Conservation (phyloP, 768 basidiomycete species). For the Amanita rubescens region DNA sequence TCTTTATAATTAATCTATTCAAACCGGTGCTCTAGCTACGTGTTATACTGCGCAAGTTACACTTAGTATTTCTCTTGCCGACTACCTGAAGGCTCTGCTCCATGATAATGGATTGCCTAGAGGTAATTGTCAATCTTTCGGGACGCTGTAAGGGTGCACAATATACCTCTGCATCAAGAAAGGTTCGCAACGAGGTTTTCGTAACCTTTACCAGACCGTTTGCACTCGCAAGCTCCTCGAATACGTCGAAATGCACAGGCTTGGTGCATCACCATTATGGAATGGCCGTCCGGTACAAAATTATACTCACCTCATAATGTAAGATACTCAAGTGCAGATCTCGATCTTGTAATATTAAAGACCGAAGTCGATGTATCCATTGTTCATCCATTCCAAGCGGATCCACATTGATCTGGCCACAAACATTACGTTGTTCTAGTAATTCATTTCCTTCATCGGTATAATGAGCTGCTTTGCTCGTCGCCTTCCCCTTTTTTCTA, state of each 20-base stretch:
- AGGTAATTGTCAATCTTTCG: not conserved
- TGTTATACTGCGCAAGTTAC: not conserved
- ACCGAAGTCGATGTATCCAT: constrained; percentile 36
- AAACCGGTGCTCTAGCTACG: not conserved
- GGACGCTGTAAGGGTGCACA: constrained; percentile 1
- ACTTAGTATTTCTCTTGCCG: constrained; percentile 13
- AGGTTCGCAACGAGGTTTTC: constrained; percentile 33
- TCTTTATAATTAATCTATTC: constrained; percentile 3
- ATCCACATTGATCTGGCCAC: constrained; percentile 13
- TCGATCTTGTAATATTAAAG: constrained; percentile 35
- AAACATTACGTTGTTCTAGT: constrained; percentile 11
- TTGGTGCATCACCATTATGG: constrained; percentile 16
- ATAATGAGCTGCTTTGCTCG: not conserved
- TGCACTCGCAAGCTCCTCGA: constrained; percentile 34
- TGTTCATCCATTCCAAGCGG: constrained; percentile 26
- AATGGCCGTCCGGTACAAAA: not conserved
- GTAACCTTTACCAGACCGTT: constrained; percentile 23
- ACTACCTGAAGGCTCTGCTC: constrained; percentile 24
- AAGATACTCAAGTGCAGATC: constrained; percentile 49
- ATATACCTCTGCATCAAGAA: constrained; percentile 51
- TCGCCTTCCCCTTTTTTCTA: not conserved
- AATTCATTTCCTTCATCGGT: not conserved
- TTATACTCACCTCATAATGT: constrained; percentile 51
- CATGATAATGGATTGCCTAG: constrained; percentile 52
- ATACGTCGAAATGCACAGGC: constrained; percentile 54